A percentile compares a stretch with the other conserved stretches of the same genome.
phyloP scores from a whole-genome alignment of 1,139 yeast genomes.

The Lodderomyces beijingensis region DNA sequence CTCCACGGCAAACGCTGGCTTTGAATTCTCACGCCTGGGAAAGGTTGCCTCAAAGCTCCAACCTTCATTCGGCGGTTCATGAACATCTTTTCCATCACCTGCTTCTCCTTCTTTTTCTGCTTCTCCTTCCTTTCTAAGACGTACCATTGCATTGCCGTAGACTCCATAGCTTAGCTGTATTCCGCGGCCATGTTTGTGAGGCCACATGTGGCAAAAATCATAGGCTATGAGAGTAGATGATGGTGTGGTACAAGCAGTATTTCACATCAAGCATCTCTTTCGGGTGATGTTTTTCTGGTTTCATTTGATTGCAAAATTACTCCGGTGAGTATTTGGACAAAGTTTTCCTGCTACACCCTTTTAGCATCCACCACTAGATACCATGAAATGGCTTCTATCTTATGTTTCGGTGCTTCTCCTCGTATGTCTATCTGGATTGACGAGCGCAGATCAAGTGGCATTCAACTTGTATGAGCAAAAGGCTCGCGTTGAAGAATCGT shows the following conservation, averaged over 20 bases:
- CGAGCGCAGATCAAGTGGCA: neutral
- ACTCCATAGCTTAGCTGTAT: constrained; percentile 38
- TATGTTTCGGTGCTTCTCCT: neutral
- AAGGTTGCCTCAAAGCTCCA: neutral
- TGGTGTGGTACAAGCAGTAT: too few relatives aligned
- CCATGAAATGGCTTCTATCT: neutral
- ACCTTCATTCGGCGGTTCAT: neutral
- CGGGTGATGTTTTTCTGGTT: too few relatives aligned
- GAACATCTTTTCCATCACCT: neutral
- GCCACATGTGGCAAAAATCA: too few relatives aligned
- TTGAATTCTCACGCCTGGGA: constrained; percentile 1
- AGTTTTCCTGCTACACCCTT: neutral
- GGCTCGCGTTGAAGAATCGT: constrained; percentile 2
- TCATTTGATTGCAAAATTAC: too few relatives aligned
- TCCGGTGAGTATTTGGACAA: neutral
- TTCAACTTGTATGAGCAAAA: constrained; percentile 10
- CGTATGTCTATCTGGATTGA: neutral
- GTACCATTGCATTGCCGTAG: constrained; percentile 24
- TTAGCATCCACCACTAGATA: neutral
- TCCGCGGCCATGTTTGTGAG: constrained; percentile 38
- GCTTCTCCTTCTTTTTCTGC: neutral
- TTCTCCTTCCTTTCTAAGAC: constrained; percentile 4
- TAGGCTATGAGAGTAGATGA: too few relatives aligned
- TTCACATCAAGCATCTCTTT: too few relatives aligned
- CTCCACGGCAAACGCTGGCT: neutral